These are phyloP conservation scores for Lophiotrema nucula DNA, from an alignment of 495 filamentous ascomycete genomes.

Conservation along the genomic window DNA sequence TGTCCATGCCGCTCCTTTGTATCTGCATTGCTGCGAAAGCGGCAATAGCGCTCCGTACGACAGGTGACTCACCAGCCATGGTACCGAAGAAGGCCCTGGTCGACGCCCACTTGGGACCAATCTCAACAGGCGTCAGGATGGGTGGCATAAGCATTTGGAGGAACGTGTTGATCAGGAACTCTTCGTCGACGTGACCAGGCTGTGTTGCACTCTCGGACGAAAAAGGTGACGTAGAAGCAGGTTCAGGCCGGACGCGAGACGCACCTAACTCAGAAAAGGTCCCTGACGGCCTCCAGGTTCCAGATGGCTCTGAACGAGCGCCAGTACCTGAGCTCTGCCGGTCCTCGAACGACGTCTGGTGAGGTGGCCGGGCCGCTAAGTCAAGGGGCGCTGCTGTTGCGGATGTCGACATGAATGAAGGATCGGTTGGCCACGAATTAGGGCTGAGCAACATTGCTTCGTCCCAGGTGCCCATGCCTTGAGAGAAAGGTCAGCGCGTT, in stretches of 20 bases:
- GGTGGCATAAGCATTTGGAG: conserved; percentile 27
- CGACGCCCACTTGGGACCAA: conserved; percentile 24
- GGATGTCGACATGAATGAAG: background rate
- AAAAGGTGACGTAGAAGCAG: conserved; percentile 18
- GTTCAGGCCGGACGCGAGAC: background rate
- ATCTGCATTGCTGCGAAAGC: conserved; percentile 27
- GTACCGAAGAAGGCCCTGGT: conserved; percentile 20
- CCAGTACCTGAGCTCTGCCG: background rate
- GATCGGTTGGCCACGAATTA: conserved; percentile 16
- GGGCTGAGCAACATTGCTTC: conserved; percentile 26
- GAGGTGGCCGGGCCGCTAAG: conserved; percentile 5
- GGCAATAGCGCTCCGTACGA: conserved; percentile 17
- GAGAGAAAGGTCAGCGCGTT: no score
- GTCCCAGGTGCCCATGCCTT: conserved; percentile 21
- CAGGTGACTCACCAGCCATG: conserved; percentile 12
- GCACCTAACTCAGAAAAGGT: no score
- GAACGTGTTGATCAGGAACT: conserved; percentile 18
- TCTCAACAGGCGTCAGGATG: conserved; percentile 22
- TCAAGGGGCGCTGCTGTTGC: background rate
- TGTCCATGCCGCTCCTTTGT: conserved; percentile 12
- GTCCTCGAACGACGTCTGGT: background rate
- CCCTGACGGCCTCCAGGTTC: background rate
- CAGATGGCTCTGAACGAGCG: background rate
- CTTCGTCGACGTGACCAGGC: background rate
- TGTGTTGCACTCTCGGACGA: conserved; percentile 3